These are phyloP conservation scores for Alternaria atra DNA, from an alignment of 2,329 filamentous ascomycete genomes.

Conservation along the genomic window DNA sequence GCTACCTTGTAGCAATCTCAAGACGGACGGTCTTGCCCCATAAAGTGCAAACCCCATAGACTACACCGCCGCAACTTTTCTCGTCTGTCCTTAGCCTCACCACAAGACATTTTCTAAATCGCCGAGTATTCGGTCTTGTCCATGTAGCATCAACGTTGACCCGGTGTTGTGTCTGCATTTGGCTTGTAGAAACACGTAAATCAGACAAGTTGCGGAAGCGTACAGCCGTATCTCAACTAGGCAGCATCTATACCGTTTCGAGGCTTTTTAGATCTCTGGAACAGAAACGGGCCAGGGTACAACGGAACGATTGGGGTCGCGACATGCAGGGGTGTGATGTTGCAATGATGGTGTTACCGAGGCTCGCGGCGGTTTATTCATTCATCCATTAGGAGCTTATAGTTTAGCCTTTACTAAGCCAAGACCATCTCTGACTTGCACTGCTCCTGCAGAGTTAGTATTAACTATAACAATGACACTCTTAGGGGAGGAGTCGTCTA, in stretches of 20 bases:
- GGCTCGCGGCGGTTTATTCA: too few species aligned
- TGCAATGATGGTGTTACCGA: constrained; percentile 14
- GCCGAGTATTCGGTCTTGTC: constrained; percentile 1
- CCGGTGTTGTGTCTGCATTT: constrained; percentile 9
- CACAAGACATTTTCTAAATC: background rate
- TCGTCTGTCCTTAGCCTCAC: background rate
- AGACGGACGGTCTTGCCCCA: background rate
- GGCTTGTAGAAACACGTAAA: background rate
- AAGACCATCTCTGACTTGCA: too few species aligned
- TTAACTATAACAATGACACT: too few species aligned
- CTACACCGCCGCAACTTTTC: background rate
- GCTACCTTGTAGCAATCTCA: background rate
- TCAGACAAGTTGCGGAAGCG: constrained; percentile 1
- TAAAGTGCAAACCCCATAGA: constrained; percentile 4
- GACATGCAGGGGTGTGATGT: constrained; percentile 16
- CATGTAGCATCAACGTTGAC: background rate
- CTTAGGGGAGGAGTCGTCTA: too few species aligned
- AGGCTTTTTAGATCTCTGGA: constrained; percentile 4
- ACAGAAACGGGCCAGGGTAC: background rate
- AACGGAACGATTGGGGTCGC: constrained; percentile 12
- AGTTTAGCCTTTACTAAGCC: too few species aligned
- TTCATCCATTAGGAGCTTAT: too few species aligned
- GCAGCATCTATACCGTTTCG: constrained; percentile 1
- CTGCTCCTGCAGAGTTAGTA: too few species aligned
- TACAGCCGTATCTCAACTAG: background rate